These are phyloP conservation scores for Rhynchosporium agropyri DNA, from an alignment of 2,329 filamentous ascomycete genomes.

Conservation along the genomic window DNA sequence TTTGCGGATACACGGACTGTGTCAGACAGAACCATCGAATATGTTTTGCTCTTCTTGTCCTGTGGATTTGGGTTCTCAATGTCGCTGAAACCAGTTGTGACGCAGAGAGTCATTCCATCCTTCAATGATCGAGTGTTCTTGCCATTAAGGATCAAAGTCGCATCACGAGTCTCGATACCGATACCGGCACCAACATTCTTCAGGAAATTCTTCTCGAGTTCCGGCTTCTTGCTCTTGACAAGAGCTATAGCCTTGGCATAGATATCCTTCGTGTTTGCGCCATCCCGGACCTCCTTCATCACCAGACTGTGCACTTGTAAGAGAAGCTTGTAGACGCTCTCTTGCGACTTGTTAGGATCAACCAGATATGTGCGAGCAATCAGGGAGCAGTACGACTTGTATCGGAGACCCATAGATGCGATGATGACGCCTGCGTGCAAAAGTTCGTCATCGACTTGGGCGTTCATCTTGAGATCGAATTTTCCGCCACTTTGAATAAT, in stretches of 20 bases:
- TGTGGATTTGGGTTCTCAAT: conserved; percentile 84
- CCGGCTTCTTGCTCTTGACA: conserved; percentile 88
- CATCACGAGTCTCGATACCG: conserved; percentile 87
- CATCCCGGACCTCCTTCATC: conserved; percentile 87
- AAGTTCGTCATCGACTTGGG: conserved; percentile 77
- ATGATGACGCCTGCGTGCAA: conserved; percentile 94
- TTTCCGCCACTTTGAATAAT: conserved; percentile 94
- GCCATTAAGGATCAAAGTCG: conserved; percentile 78
- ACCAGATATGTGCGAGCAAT: conserved; percentile 95
- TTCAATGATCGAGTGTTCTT: conserved; percentile 85
- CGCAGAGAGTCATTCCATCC: conserved; percentile 94
- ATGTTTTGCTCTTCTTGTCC: conserved; percentile 85
- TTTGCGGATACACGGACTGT: conserved; percentile 80
- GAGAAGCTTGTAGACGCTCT: conserved; percentile 90
- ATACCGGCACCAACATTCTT: conserved; percentile 92
- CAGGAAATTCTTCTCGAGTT: conserved; percentile 91
- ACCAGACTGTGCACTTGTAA: conserved; percentile 84
- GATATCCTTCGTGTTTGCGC: conserved; percentile 82
- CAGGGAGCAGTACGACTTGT: conserved; percentile 92
- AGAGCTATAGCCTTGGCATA: conserved; percentile 83
- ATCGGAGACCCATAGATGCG: conserved; percentile 86
- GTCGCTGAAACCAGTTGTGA: conserved; percentile 88
- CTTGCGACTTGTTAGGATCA: conserved; percentile 94
- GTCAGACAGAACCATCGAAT: conserved; percentile 88
- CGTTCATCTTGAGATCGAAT: conserved; percentile 83